phyloP scores from a whole-genome alignment of 139 green algal genomes.

The Gonium pectorale region DNA sequence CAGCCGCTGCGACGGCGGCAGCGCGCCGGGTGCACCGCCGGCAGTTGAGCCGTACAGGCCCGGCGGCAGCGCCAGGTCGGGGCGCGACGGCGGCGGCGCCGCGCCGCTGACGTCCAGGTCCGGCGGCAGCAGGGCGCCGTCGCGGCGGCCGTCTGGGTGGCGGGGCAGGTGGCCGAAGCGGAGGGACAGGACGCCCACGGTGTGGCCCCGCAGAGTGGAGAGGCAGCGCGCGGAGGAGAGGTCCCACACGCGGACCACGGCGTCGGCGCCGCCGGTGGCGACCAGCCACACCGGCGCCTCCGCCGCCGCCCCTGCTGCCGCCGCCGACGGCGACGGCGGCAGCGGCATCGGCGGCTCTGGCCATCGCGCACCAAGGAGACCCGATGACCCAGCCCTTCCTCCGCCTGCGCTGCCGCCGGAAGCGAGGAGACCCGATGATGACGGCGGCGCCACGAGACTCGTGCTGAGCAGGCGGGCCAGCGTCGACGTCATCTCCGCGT shows the following conservation, averaged over 20 bases:
- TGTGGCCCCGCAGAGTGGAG: conserved; percentile 9
- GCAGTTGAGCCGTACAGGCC: conserved; percentile 7
- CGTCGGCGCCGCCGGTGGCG: conserved; percentile 43
- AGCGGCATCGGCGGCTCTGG: not conserved
- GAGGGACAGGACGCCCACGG: conserved; percentile 36
- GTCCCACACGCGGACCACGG: conserved; percentile 38
- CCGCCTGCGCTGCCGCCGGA: too few species aligned
- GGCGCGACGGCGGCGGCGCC: not conserved
- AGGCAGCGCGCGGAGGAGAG: conserved; percentile 3
- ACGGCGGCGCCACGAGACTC: not conserved
- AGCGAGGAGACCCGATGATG: too few species aligned
- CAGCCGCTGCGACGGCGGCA: conserved; percentile 34
- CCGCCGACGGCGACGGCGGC: not conserved
- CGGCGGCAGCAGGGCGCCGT: not conserved
- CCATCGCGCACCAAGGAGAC: not conserved
- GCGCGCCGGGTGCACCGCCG: not conserved
- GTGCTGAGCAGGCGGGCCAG: conserved; percentile 21
- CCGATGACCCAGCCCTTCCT: too few species aligned
- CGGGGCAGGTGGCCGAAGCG: conserved; percentile 25
- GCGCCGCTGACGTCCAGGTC: conserved; percentile 25
- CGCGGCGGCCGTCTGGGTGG: not conserved
- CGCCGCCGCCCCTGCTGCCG: too few species aligned
- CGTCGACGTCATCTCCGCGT: not conserved
- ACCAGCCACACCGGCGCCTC: conserved; percentile 29
- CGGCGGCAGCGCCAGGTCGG: conserved; percentile 8